Percentiles rank a stretch among this genome's conserved stretches.
Evolutionary conservation across 306 rosid species (phyloP).

Genomic region (Ochetophila trinervis): DNA sequence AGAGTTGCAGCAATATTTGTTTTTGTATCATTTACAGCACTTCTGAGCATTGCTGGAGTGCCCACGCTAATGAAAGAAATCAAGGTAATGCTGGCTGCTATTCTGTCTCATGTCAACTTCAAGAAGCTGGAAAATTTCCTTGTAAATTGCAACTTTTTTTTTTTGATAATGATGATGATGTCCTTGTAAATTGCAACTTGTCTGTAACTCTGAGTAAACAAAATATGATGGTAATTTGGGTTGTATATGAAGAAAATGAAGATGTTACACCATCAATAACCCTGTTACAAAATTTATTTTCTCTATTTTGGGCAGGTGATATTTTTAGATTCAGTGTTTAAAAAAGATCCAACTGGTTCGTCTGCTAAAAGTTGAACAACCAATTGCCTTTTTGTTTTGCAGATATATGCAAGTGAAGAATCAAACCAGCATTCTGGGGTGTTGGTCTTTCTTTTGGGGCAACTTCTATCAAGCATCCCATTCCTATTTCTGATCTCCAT

Average conservation of each 20-base stretch:
- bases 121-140: constrained; percentile 8
- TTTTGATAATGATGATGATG: no score
- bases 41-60: constrained; percentile 90
- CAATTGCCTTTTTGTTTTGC: constrained; percentile 26
- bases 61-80: constrained; percentile 83
- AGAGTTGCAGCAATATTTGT: constrained; percentile 94
- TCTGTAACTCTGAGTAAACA: no score
- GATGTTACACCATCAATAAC: neutral
- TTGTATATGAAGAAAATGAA: no score
- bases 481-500: constrained; percentile 95
- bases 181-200: neutral
- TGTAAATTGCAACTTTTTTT: no score
- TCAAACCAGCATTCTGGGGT: constrained; percentile 85
- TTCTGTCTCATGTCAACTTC: constrained; percentile 1
- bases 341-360: no score
- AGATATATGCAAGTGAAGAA: constrained; percentile 84
- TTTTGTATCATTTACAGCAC: constrained; percentile 80
- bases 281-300: no score
- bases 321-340: neutral
- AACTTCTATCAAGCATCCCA: constrained; percentile 93
- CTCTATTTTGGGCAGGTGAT: no score
- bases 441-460: constrained; percentile 79
- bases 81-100: constrained; percentile 47
- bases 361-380: neutral
- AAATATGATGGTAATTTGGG: no score